Evolutionary conservation across 2,329 filamentous ascomycete species (phyloP).

Genomic region (Colletotrichum costaricense): DNA sequence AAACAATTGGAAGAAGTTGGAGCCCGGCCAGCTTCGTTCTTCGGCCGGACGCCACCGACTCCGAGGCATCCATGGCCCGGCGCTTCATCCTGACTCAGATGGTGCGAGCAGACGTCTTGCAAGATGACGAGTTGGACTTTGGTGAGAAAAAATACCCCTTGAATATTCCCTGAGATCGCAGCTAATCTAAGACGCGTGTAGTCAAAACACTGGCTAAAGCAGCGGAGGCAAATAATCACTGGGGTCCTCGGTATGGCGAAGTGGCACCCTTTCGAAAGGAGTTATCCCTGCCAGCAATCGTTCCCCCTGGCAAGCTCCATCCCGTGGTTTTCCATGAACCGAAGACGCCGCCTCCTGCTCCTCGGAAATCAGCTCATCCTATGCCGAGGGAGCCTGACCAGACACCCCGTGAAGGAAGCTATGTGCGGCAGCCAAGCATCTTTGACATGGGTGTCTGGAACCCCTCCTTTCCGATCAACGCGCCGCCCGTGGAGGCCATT

Average conservation of each 20-base stretch:
- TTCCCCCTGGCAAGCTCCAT: neutral
- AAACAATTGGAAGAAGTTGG: neutral
- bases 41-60: slow-evolving; percentile 38
- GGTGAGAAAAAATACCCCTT: neutral
- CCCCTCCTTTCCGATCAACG: slow-evolving; percentile 49
- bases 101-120: slow-evolving; percentile 34
- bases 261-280: slow-evolving; percentile 12
- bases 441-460: slow-evolving; percentile 42
- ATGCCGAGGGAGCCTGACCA: neutral
- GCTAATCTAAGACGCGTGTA: neutral
- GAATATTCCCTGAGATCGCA: neutral
- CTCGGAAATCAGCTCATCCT: neutral
- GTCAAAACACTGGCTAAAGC: neutral
- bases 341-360: neutral
- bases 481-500: slow-evolving; percentile 48
- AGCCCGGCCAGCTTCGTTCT: slow-evolving; percentile 33
- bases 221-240: slow-evolving; percentile 16
- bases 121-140: slow-evolving; percentile 25
- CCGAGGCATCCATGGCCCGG: slow-evolving; percentile 41
- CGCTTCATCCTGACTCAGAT: slow-evolving; percentile 40
- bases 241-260: slow-evolving; percentile 39
- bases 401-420: slow-evolving; percentile 37
- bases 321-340: neutral
- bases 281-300: slow-evolving; percentile 8
- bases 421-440: slow-evolving; percentile 41